Base-by-base conservation (phyloP, 495 filamentous ascomycete genomes). In the Filosporella fistucella region DNA sequence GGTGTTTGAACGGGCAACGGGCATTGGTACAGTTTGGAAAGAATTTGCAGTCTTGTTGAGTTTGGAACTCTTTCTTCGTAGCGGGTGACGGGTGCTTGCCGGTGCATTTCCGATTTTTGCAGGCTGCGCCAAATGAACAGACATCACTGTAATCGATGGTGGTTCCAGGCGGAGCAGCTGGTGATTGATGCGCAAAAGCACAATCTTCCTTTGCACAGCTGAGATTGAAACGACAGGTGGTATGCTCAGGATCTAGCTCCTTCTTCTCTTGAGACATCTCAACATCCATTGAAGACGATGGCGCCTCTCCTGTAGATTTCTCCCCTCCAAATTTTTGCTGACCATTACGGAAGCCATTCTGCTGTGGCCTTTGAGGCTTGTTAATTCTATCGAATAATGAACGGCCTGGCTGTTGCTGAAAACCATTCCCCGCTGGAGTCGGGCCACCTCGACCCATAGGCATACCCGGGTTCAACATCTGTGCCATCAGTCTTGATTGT, bases 91-190 rank as follows among this genome's bases (percentile, higher is more conserved):
- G 93, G 62, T 99, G 93, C 10, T 86, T 83, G 20, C 80, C 91
- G 1, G 85, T 85, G 58, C 93, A 99, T 65, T 99, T 99, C 30
- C 76, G 73, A 69, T 96, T 99, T 64, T 90, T 93, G 78, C 93
- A 99, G 16, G 88, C 88, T 4, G 79, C 88, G 12, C 90, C 93
- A 61, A 82, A 96, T 29, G 82, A 71, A 69, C 93, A 99, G 24
- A 72, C 68, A 59, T 96, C 91, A 28, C 72, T 73, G 44, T 89
- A 68, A 63, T 96, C 94, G 41, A 96, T 68, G 2, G 81, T 74
- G n/a, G 73, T 74, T 18, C 85, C 87, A n/a, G 84, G 84, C 13
- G 88, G 86, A 29, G 91, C 90, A 17, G 86, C 91, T 21, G 93
- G 88, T 12, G 91, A 95, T 63, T 96, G 93, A 58, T 99, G 93